Percentiles rank a stretch among this genome's conserved stretches.
phyloP scores from a whole-genome alignment of 371 early-diverging fungal species.

The Apophysomyces variabilis region DNA sequence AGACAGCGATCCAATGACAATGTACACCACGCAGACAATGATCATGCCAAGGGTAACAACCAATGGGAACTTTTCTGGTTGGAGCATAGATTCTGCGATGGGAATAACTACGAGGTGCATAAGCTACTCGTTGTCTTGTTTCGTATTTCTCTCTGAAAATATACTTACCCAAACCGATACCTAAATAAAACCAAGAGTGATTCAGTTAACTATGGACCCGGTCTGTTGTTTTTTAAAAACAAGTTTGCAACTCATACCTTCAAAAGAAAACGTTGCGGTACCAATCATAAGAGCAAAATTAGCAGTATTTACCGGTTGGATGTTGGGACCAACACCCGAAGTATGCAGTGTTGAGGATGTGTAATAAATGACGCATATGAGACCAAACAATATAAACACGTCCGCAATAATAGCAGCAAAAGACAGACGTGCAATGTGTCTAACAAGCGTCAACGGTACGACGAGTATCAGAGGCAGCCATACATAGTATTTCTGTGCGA shows the following conservation, averaged over 20 bases:
- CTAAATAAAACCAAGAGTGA: background rate
- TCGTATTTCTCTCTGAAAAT: background rate
- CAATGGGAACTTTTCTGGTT: conserved; percentile 60
- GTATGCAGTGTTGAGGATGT: conserved; percentile 29
- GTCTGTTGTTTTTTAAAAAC: background rate
- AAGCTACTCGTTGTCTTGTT: background rate
- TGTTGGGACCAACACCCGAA: conserved; percentile 43
- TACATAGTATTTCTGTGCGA: conserved; percentile 53
- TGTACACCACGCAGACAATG: conserved; percentile 61
- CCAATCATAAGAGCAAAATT: conserved; percentile 75
- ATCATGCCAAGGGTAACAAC: conserved; percentile 64
- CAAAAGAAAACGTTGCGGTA: conserved; percentile 80
- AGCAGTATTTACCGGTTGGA: conserved; percentile 58
- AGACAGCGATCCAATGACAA: conserved; percentile 67
- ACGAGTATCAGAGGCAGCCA: conserved; percentile 62
- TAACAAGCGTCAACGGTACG: conserved; percentile 69
- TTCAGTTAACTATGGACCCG: background rate
- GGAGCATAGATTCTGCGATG: conserved; percentile 61
- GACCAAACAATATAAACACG: conserved; percentile 70
- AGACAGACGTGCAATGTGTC: conserved; percentile 68
- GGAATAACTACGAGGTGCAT: conserved; percentile 44
- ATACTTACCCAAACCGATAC: conserved; percentile 67
- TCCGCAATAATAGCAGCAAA: conserved; percentile 73
- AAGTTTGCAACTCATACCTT: conserved; percentile 43
- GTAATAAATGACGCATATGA: conserved; percentile 50